Base-by-base conservation (phyloP, 495 filamentous ascomycete genomes). In the Thozetella sp. region DNA sequence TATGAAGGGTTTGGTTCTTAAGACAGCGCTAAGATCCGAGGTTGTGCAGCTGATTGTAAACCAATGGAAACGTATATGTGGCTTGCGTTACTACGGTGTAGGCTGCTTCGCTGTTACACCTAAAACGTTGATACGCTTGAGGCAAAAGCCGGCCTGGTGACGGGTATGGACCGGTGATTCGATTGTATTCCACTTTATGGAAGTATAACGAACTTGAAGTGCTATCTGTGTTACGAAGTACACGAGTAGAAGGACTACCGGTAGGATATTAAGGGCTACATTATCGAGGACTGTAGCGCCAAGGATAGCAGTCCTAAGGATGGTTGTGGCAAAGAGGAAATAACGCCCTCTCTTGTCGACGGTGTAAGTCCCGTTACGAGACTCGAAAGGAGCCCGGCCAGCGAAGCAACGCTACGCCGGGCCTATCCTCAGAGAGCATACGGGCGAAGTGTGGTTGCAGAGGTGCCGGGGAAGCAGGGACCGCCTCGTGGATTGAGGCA, bases 111-210 rank as follows among this genome's bases (percentile, higher is more conserved):
- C 46, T 55, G 30, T 37, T 55, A 55, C 30, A 55, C 27, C 53
- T 24, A 55, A 45, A 55, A 55, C 34, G 53, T 55, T 37, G 53
- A 55, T 55, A 55, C 46, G 34, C 53, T 55, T 22, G 53, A 55
- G 53, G 34, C 19, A 45, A 55, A 55, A 23, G 53, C 53, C 20
- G 53, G 53, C 53, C 30, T 55, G 13, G 34, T 22, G 34, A 55
- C 22, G 25, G 34, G 53, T 3, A 15, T 55, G 20, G 22, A 37
- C 53, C 34, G 27, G 53, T 22, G 27, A 55, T 55, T 40, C 34
- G 22, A 55, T 24, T 55, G 53, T 22, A 37, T 55, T 24, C 53
- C 30, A 55, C 53, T 55, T 43, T 24, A 55, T 22, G 53, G 53
- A 55, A 55, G 53, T 55, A 17, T 55, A 26, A 37, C 53, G 22